Evolutionary conservation across 2,329 filamentous ascomycete species (phyloP).

Genomic region (Monilinia laxa): DNA sequence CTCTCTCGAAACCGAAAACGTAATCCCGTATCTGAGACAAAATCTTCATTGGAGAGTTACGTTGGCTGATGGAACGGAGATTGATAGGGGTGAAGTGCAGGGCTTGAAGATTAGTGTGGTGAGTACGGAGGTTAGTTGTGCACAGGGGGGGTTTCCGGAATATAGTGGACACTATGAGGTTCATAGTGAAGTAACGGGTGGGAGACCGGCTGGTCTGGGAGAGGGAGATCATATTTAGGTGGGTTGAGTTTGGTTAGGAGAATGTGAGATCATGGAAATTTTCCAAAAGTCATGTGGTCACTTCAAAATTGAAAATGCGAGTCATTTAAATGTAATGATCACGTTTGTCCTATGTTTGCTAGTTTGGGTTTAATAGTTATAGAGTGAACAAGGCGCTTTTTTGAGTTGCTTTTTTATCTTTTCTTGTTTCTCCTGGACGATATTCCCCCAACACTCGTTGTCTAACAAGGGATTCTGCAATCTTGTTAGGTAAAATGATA

Average conservation of each 20-base stretch:
- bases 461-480: too few species aligned
- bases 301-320: too few species aligned
- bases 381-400: too few species aligned
- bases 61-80: slow-evolving; percentile 32
- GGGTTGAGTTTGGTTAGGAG: not conserved
- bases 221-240: slow-evolving; percentile 20
- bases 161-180: slow-evolving; percentile 38
- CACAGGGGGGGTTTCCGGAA: slow-evolving; percentile 30
- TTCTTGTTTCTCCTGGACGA: too few species aligned
- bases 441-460: too few species aligned
- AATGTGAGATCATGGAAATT: too few species aligned
- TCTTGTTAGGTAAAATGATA: too few species aligned
- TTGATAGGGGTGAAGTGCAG: slow-evolving; percentile 32
- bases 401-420: too few species aligned
- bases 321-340: too few species aligned
- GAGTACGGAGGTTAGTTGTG: slow-evolving; percentile 31
- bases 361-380: too few species aligned
- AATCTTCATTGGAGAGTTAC: slow-evolving; percentile 39
- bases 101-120: slow-evolving; percentile 38
- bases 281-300: too few species aligned
- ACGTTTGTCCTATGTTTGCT: too few species aligned
- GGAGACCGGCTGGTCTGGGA: slow-evolving; percentile 30
- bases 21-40: slow-evolving; percentile 38
- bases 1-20: slow-evolving; percentile 38
- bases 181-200: slow-evolving; percentile 36